phyloP scores from a whole-genome alignment of 2,329 filamentous ascomycete species.

The Pyricularia pennisetigena region DNA sequence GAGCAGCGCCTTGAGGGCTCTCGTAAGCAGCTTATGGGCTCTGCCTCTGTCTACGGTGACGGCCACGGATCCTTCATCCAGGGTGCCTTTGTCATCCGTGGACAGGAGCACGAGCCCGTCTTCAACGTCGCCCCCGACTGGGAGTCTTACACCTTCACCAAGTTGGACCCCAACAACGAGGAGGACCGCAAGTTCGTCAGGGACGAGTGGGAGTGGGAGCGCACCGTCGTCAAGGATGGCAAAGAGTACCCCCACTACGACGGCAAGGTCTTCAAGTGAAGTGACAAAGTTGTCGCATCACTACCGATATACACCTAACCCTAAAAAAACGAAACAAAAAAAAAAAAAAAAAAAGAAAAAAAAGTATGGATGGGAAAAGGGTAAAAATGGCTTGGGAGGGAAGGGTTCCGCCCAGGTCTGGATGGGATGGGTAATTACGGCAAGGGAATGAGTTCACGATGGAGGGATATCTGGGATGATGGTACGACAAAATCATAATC shows the following conservation, averaged over 20 bases:
- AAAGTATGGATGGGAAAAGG: constrained; percentile 2
- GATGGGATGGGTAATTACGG: background rate
- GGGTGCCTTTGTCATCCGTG: constrained; percentile 91
- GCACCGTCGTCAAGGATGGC: constrained; percentile 66
- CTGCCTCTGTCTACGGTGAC: constrained; percentile 77
- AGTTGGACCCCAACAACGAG: constrained; percentile 81
- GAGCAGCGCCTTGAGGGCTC: constrained; percentile 93
- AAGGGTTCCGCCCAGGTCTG: constrained; percentile 1
- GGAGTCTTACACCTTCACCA: constrained; percentile 93
- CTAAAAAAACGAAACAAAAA: constrained; percentile 1
- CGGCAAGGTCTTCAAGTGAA: constrained; percentile 99
- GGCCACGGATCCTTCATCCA: constrained; percentile 84
- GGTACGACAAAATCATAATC: background rate
- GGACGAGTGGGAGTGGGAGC: constrained; percentile 87
- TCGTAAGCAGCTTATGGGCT: constrained; percentile 96
- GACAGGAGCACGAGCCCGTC: constrained; percentile 73
- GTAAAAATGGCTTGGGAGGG: constrained; percentile 2
- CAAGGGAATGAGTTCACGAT: background rate
- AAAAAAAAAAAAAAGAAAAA: constrained; percentile 3
- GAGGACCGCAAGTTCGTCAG: constrained; percentile 83
- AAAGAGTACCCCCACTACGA: constrained; percentile 84
- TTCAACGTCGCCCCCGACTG: constrained; percentile 96
- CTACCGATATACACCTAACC: constrained; percentile 4
- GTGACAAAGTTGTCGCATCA: constrained; percentile 11
- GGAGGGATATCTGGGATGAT: background rate